Base-by-base conservation (phyloP, 2,329 filamentous ascomycete species). In the Calonectria multiphialidica region DNA sequence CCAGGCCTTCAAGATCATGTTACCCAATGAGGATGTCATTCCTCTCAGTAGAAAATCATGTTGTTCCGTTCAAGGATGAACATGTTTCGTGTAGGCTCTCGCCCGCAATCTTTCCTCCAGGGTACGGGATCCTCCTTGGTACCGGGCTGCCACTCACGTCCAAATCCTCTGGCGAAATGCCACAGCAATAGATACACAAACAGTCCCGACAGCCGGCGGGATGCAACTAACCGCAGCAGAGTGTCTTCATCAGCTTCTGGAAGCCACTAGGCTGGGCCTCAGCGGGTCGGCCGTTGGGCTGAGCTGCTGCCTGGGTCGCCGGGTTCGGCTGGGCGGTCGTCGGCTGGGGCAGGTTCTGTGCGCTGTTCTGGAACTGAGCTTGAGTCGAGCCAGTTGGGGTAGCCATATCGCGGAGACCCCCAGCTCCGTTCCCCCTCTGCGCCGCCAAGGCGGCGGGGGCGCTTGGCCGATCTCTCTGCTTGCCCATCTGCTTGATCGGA, bases 291-390 rank as follows among this genome's bases (percentile, higher is more conserved):
- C 88, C 88, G 81, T 85, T 90, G 83, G 85, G 86, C 81, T 86
- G 86, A 75, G 89, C 86, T 81, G 88, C 87, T 65, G 53, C 33
- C n/a, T 82, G 82, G 57, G 87, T 89, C 86, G 91, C 87, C 72
- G 88, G 90, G 71, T 89, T 87, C 81, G 92, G 91, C 73, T 89
- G 87, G 73, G 89, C 90, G 81, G 90, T 89, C 75, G 89, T 88
- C 80, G 90, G 91, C 80, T 91, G 91, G 62, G 93, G 90, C 76
- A 98, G 90, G 84, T 98, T 97, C 83, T 95, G 94, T 81, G 94
- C 94, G 87, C 95, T 98, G 89, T 95, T 96, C 87, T 98, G 95
- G 89, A 98, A 98, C 83, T 98, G 96, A 77, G 96, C 96, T 85
- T 97, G 95, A 76, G 95, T 98, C 82, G 95, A 98, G 80, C 94